A percentile compares a stretch with the other conserved stretches of the same genome.
phyloP scores from a whole-genome alignment of 495 filamentous ascomycete genomes.

The Annulohypoxylon nitens region DNA sequence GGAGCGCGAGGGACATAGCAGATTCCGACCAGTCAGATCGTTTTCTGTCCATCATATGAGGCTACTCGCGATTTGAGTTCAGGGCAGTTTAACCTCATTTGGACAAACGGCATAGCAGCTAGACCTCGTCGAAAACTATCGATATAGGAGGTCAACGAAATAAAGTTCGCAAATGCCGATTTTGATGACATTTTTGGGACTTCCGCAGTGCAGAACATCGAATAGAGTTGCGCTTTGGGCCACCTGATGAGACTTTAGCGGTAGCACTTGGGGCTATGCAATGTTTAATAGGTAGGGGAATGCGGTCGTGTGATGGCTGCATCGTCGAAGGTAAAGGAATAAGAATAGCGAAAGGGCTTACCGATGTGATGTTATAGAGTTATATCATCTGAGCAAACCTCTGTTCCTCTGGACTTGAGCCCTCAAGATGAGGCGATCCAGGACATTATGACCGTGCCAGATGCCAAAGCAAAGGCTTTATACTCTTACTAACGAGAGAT shows the following conservation, averaged over 20 bases:
- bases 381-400: constrained; percentile 1
- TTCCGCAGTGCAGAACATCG: constrained; percentile 2
- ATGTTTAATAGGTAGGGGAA: not conserved
- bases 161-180: constrained; percentile 19
- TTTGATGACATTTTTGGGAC: not conserved
- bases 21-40: not conserved
- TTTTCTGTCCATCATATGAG: constrained; percentile 19
- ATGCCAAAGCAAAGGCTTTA: not conserved
- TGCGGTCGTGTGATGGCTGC: constrained; percentile 7
- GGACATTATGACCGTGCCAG: not conserved
- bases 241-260: constrained; percentile 12
- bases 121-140: constrained; percentile 11
- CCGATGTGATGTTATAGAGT: constrained; percentile 12
- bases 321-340: constrained; percentile 9
- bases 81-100: not conserved
- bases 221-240: constrained; percentile 23
- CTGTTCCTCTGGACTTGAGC: not conserved
- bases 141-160: not conserved
- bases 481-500: not conserved
- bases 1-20: not conserved
- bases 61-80: constrained; percentile 26
- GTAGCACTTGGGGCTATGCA: constrained; percentile 3
- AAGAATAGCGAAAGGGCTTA: not conserved
- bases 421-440: not conserved
- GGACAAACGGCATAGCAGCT: constrained; percentile 29